Base-by-base conservation (phyloP, 257 asterid species). In the Solanum ossicruentum region DNA sequence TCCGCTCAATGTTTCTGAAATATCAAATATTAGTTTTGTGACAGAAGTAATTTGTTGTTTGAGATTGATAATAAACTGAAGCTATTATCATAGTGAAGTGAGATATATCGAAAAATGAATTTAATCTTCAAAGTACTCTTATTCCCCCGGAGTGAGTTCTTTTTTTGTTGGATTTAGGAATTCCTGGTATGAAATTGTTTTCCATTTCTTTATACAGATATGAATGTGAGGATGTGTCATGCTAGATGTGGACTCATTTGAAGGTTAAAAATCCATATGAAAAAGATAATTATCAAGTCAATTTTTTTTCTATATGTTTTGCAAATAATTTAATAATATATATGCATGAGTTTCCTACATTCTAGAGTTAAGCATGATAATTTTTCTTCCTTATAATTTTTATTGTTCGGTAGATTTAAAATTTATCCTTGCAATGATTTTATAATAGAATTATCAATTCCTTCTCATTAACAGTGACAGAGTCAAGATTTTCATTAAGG, bases 401-500 rank as follows among this genome's bases (percentile, higher is more conserved):
- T 60, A 10, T 60, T 60, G 15, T 60, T 60, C 1, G 15, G 16
- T 60, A 60, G 67, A 60, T 60, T 60, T 60, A 60, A 21, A 10
- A 60, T 60, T 60, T 12, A 60, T 23, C 23, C 10, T 58, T 20
- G 28, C 28, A 1, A 9, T 9, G 28, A 6, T 58, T 57, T 58
- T 18, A 1, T 57, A 20, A 3, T 57, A 57, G 12, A 18, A 1
- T 20, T 58, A 13, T 58, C 15, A 58, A 20, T 20, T 58, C 15
- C 10, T 58, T 58, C 0, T n/a, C 1, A 7, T 0, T 0, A 10
- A 1, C 7, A n/a, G 0, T n/a, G 32, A 9, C 7, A 58, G 7
- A 58, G 20, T 0, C 20, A 6, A 0, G 7, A 54, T 16, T 54
- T 54, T 15, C 0, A 54, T 54, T 54, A 2, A 15, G 3, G 8